Percentiles rank a stretch among this genome's conserved stretches.
Conservation (phyloP, 2,329 filamentous ascomycete species). For the Fusarium udum region DNA sequence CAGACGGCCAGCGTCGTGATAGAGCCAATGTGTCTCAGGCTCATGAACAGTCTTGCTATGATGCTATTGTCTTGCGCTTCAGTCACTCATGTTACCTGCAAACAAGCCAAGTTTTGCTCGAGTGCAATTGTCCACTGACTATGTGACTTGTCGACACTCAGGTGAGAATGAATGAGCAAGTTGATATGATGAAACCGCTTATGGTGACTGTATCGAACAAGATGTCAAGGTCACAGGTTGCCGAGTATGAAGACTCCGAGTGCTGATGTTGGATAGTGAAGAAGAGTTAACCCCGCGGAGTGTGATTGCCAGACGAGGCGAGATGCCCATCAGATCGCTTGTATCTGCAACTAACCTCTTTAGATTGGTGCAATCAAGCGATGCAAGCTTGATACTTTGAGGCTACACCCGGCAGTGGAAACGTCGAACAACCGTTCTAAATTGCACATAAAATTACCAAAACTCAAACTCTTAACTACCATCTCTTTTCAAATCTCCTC, state of each 20-base stretch:
- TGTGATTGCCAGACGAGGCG: not conserved
- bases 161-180: conserved; percentile 35
- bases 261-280: conserved; percentile 11
- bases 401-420: not conserved
- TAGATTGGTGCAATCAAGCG: not conserved
- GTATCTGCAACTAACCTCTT: not conserved
- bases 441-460: not conserved
- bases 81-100: not conserved
- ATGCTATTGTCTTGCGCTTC: not conserved
- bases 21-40: not conserved
- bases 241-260: not conserved
- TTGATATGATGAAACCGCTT: conserved; percentile 8
- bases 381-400: not conserved
- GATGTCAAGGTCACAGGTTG: not conserved
- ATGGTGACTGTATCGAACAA: not conserved
- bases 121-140: not conserved
- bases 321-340: not conserved
- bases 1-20: conserved; percentile 17
- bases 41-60: not conserved
- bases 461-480: not conserved
- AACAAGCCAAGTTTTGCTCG: not conserved
- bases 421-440: not conserved
- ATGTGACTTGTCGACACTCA: not conserved
- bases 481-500: not conserved
- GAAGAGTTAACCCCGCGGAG: conserved; percentile 1